These are phyloP conservation scores for Piloderma croceum DNA, from an alignment of 768 basidiomycete species.

Conservation along the genomic window DNA sequence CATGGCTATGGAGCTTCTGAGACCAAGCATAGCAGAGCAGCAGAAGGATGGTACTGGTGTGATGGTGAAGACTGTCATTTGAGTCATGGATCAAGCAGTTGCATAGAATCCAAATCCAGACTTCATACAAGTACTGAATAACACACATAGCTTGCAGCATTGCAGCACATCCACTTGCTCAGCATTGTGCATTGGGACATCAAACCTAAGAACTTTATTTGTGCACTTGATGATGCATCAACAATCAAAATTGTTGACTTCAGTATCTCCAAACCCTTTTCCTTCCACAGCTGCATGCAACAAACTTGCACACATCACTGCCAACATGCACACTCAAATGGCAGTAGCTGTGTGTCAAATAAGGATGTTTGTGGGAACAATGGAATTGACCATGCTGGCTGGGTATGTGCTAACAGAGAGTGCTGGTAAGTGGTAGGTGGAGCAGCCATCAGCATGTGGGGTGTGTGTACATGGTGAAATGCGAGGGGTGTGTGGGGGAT, in stretches of 20 bases:
- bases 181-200: conserved; percentile 34
- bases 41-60: conserved; percentile 13
- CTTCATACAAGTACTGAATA: conserved; percentile 4
- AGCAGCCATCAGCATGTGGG: no score
- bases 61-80: conserved; percentile 17
- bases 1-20: conserved; percentile 28
- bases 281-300: conserved; percentile 9
- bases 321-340: no score
- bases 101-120: conserved; percentile 5
- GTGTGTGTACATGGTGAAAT: no score
- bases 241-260: conserved; percentile 28
- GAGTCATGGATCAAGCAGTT: conserved; percentile 21
- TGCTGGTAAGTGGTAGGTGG: no score
- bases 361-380: no score
- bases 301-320: no score
- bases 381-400: no score
- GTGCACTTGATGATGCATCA: conserved; percentile 17
- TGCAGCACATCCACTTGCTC: conserved; percentile 27
- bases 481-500: no score
- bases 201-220: conserved; percentile 32
- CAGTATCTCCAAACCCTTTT: conserved; percentile 21
- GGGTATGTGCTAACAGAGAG: no score
- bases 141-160: conserved; percentile 18
- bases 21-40: conserved; percentile 17
- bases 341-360: no score